Conservation (phyloP, 2,329 filamentous ascomycete genomes). For the Talaromyces sp. region DNA sequence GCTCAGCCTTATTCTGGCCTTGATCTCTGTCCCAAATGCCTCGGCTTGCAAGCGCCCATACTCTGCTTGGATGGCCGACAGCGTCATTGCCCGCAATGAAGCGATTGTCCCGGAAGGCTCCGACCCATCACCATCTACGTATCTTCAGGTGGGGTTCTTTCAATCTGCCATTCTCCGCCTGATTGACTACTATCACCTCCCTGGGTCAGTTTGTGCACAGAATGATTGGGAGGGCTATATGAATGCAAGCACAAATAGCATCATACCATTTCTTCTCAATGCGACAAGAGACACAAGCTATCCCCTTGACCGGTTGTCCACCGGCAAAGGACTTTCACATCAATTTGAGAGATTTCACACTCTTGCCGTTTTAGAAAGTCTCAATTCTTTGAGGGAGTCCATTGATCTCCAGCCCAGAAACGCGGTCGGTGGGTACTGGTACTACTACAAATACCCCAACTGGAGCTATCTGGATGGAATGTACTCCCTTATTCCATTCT, state of each 20-base stretch:
- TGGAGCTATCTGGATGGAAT: conserved; percentile 60
- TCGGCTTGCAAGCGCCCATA: conserved; percentile 18
- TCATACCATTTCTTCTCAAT: conserved; percentile 20
- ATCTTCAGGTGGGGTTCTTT: conserved; percentile 27
- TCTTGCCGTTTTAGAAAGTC: conserved; percentile 11
- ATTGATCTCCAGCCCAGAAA: conserved; percentile 25
- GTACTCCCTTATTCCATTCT: conserved; percentile 53
- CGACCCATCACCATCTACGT: conserved; percentile 14
- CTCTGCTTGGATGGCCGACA: conserved; percentile 32
- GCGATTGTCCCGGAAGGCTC: conserved; percentile 14
- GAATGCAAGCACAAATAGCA: conserved; percentile 19
- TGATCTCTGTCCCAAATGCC: not conserved
- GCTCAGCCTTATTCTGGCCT: not conserved
- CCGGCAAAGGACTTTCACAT: conserved; percentile 21
- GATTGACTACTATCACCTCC: conserved; percentile 12
- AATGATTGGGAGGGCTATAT: conserved; percentile 26
- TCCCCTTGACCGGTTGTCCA: conserved; percentile 26
- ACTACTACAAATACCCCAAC: conserved; percentile 47
- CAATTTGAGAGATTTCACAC: conserved; percentile 18
- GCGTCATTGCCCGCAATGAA: conserved; percentile 28
- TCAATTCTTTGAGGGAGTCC: conserved; percentile 22
- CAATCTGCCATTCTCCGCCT: conserved; percentile 25
- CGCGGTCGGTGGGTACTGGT: conserved; percentile 24
- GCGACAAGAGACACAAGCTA: conserved; percentile 20
- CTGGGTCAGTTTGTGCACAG: conserved; percentile 6